Percentiles rank a stretch among this genome's conserved stretches.
These are phyloP conservation scores for Cercospora sp. DNA, from an alignment of 2,329 filamentous ascomycete genomes.

Conservation along the genomic window DNA sequence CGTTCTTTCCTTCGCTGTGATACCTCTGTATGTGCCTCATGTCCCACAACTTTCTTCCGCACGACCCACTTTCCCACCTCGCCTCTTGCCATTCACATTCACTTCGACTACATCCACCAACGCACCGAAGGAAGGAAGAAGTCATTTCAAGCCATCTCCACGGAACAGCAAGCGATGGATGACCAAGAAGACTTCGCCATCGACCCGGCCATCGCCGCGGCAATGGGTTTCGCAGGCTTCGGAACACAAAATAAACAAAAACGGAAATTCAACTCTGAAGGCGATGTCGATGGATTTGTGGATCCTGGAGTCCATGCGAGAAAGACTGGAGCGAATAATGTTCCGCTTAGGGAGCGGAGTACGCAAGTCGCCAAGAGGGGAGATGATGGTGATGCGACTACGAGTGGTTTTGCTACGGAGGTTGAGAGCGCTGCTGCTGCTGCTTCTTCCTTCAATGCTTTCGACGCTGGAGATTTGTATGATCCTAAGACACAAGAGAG, in stretches of 20 bases:
- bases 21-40: neutral
- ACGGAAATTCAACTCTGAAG: constrained; percentile 62
- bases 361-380: neutral
- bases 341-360: constrained; percentile 25
- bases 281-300: constrained; percentile 51
- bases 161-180: constrained; percentile 18
- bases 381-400: no score
- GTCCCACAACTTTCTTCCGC: neutral
- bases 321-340: constrained; percentile 32
- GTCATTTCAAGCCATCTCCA: no score
- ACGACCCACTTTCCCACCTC: neutral
- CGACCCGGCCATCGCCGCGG: constrained; percentile 61
- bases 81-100: neutral
- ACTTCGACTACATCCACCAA: constrained; percentile 6
- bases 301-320: constrained; percentile 40
- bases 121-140: neutral
- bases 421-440: neutral
- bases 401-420: neutral
- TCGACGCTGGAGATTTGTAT: neutral
- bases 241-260: constrained; percentile 66
- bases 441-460: neutral
- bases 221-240: constrained; percentile 74
- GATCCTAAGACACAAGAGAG: constrained; percentile 14
- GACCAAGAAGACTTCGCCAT: constrained; percentile 41
- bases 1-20: neutral